Evolutionary conservation across 176 grass and related monocot genomes (phyloP).

Genomic region (Pontederia crassipes): DNA sequence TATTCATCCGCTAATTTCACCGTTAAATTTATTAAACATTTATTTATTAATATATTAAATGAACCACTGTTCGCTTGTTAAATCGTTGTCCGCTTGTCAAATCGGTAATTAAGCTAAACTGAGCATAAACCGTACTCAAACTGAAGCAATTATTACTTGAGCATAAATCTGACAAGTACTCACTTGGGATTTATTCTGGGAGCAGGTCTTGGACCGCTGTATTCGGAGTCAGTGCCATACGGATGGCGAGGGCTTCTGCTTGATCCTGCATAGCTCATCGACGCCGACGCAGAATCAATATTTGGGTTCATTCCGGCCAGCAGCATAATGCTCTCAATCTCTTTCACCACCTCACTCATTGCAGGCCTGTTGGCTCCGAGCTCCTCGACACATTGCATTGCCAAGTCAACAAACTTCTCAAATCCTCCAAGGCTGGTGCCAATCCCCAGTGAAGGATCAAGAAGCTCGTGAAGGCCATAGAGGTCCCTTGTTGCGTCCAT

Average conservation of each 20-base stretch:
- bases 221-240: neutral
- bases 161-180: neutral
- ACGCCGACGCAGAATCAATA: neutral
- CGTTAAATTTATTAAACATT: too few species aligned
- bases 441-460: conserved; percentile 7
- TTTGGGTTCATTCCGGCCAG: conserved; percentile 1
- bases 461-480: conserved; percentile 11
- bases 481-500: conserved; percentile 8
- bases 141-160: neutral
- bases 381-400: conserved; percentile 23
- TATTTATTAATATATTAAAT: too few species aligned
- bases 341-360: conserved; percentile 69
- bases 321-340: conserved; percentile 57
- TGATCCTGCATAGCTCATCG: neutral
- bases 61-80: too few species aligned
- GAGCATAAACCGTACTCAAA: too few species aligned
- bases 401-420: conserved; percentile 10
- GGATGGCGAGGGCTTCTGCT: neutral
- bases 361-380: conserved; percentile 35
- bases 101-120: too few species aligned
- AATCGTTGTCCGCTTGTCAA: too few species aligned
- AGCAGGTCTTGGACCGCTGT: conserved; percentile 1
- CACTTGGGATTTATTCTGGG: conserved; percentile 4
- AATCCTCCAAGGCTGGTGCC: conserved; percentile 5
- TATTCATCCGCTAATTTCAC: too few species aligned